Conservation (phyloP, 768 basidiomycete genomes). For the Termitomyces heimii region DNA sequence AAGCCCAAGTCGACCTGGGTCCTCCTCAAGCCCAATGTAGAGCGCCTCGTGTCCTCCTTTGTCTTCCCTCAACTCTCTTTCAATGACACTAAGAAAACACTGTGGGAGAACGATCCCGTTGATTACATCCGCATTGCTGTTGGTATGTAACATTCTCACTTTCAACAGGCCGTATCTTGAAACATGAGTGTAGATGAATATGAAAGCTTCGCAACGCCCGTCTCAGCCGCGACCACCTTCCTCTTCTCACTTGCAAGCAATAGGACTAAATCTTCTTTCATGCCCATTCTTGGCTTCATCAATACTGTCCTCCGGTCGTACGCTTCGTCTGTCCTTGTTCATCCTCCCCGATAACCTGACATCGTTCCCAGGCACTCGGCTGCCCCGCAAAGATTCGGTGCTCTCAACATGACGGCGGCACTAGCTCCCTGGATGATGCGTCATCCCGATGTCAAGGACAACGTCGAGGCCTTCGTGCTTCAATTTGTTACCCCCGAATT, state of each 20-base stretch:
- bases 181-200: slow-evolving; percentile 57
- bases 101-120: slow-evolving; percentile 79
- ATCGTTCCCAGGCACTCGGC: slow-evolving; percentile 29
- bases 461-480: slow-evolving; percentile 74
- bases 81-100: slow-evolving; percentile 54
- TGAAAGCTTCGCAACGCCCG: slow-evolving; percentile 71
- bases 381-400: slow-evolving; percentile 73
- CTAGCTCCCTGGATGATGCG: slow-evolving; percentile 78
- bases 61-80: slow-evolving; percentile 87
- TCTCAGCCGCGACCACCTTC: slow-evolving; percentile 76
- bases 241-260: slow-evolving; percentile 72
- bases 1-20: slow-evolving; percentile 93
- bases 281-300: slow-evolving; percentile 74
- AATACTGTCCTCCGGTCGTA: slow-evolving; percentile 67
- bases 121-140: slow-evolving; percentile 76
- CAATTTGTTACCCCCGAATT: slow-evolving; percentile 75
- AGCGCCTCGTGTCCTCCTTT: slow-evolving; percentile 71
- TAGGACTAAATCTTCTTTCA: slow-evolving; percentile 76
- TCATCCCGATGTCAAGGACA: slow-evolving; percentile 72
- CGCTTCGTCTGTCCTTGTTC: slow-evolving; percentile 18
- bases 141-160: slow-evolving; percentile 35
- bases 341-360: neutral
- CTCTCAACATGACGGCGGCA: slow-evolving; percentile 74
- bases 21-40: slow-evolving; percentile 79
- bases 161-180: neutral